Base-by-base conservation (phyloP, 176 grass and related monocot genomes). In the Avena atlantica region DNA sequence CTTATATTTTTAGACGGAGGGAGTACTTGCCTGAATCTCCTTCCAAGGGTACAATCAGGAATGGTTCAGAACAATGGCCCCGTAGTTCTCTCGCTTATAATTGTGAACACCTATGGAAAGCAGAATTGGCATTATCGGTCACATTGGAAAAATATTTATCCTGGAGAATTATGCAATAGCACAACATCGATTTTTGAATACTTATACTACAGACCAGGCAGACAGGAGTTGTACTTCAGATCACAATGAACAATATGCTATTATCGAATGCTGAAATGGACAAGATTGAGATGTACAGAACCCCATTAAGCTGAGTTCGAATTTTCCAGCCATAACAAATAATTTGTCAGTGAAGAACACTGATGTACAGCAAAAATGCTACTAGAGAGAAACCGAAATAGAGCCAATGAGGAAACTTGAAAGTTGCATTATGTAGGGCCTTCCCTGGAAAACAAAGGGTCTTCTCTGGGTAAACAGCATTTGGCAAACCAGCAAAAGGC, bases 401-500 rank as follows among this genome's bases (percentile, higher is more conserved):
- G 80, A 50, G 31, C 71, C n/a, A 53, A 27, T 15, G 61, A 19
- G 44, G 17, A 68, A 68, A 20, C 1, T 52, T 11, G 2, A 27
- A 34, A 37, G 8, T 48, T 48, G 49, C 36, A 69, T 12, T 19
- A 21, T 76, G 78, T 66, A n/a, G 17, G 6, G 37, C 4, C 65
- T 67, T 80, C 40, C 34, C 23, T 37, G 13, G 34, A 58, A 68
- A 36, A 49, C 40, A 27, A 20, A 52, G 34, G 23, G 12, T 11
- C 15, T 85, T 14, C 56, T 64, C 23, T 55, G n/a, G 66, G 48
- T 37, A 34, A 57, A 49, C 21, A 88, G 53, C 80, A n/a, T 13
- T 81, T 27, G 19, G 13, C 5, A 21, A 61, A 40, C 24, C 17
- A 60, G 6, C 56, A 78, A 50, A 61, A 69, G 20, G 37, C 16